phyloP scores from a whole-genome alignment of 2,329 filamentous ascomycete species.

The Fusarium oligoseptatum region DNA sequence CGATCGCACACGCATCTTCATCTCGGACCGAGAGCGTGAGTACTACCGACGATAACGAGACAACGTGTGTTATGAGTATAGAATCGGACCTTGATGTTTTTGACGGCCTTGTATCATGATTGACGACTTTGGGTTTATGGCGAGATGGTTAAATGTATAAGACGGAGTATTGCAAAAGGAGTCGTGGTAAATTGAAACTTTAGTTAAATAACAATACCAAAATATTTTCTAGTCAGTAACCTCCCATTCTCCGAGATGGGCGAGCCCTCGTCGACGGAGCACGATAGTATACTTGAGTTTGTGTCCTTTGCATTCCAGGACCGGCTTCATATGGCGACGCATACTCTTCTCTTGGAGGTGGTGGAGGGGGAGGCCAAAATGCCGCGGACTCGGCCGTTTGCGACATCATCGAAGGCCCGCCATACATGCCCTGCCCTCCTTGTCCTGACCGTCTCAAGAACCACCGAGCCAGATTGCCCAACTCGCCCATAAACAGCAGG shows the following conservation, averaged over 20 bases:
- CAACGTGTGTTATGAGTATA: neutral
- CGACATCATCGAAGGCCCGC: constrained; percentile 16
- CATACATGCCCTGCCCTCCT: constrained; percentile 21
- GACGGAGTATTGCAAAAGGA: constrained; percentile 23
- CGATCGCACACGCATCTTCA: constrained; percentile 47
- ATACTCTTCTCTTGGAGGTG: constrained; percentile 19
- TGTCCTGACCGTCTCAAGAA: constrained; percentile 37
- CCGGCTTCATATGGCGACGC: constrained; percentile 10
- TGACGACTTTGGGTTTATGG: constrained; percentile 32
- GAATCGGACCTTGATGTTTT: neutral
- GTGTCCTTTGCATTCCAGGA: constrained; percentile 20
- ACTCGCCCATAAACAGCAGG: constrained; percentile 59
- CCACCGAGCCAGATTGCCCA: constrained; percentile 52
- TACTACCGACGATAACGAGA: constrained; percentile 45
- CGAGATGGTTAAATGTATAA: constrained; percentile 7
- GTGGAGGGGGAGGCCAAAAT: constrained; percentile 19
- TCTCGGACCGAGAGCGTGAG: constrained; percentile 52
- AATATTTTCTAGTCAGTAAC: neutral
- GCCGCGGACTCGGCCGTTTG: constrained; percentile 17
- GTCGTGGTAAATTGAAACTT: constrained; percentile 28
- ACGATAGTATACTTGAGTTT: constrained; percentile 11
- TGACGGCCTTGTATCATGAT: constrained; percentile 40
- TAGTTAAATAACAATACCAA: neutral
- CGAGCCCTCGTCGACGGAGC: constrained; percentile 2
- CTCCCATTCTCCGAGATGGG: neutral